Evolutionary conservation across 352 stramenopile genomes (phyloP), one percentile per base, ranked within the genome.

Genomic region (Phytophthora uliginosa): DNA sequence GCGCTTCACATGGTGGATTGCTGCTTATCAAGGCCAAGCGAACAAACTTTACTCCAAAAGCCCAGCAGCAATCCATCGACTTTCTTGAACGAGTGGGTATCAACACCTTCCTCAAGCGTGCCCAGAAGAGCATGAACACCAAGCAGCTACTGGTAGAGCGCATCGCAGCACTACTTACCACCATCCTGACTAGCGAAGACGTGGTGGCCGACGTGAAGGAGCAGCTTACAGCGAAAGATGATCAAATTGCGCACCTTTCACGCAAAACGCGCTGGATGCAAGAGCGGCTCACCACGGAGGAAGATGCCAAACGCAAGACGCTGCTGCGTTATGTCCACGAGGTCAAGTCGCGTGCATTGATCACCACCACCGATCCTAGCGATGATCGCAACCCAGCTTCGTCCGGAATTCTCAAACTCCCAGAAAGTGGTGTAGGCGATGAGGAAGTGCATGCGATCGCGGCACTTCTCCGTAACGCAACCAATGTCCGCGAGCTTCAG

Each of bases 381-480:
- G 65, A 74, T 20, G 45, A 59, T 28, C 61, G 40, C 22, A 65
- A 63, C 24, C 31, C 52, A 26, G 4, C 66, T 22, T 51, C 24
- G 9, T 24, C 52, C 38, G 59, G 83, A 15, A 60, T 89, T 26
- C 60, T 95, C 22, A 94, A 97, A 52, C 79, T 98, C 7, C 84
- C 91, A 6, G 94, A 98, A 69, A 98, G 90, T 38, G 92, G 93
- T 28, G 76, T 99, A 1, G 93, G 91, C 3, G 97, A 99, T 75
- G 97, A 99, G 76, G 97, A 99, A 80, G 85, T 99, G 4, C 96
- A 99, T 74, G 96, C 95, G 40, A 93, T 99, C 52, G 93, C 95
- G 9, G 94, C 97, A 12, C 78, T 99, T 18, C 71, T 99, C 52
- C 91, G 95, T 2, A 98, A 97, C 59, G 79, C 86, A 7, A 80